Conservation (phyloP, 1,284 basidiomycete genomes). For the Ceratobasidium sp. region DNA sequence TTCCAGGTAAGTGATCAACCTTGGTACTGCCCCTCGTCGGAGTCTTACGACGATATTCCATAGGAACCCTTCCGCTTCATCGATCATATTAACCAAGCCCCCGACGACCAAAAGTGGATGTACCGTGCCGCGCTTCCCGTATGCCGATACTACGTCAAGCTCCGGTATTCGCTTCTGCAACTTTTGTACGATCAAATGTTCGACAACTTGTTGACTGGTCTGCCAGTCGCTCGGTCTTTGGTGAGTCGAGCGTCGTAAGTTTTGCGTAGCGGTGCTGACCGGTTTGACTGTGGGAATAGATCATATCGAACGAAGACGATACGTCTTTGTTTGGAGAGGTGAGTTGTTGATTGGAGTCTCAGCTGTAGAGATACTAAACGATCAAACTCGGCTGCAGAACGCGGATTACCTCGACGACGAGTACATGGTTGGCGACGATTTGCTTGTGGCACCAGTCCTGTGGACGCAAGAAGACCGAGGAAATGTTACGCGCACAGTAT, state of each 20-base stretch:
- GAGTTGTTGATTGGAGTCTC: not conserved
- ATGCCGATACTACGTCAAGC: constrained; percentile 42
- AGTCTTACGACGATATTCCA: not conserved
- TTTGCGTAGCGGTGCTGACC: not conserved
- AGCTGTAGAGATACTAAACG: not conserved
- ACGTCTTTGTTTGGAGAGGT: constrained; percentile 31
- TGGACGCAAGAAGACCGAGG: constrained; percentile 11
- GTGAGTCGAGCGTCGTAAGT: not conserved
- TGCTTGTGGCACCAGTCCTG: constrained; percentile 40
- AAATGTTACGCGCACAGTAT: constrained; percentile 20
- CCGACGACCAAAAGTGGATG: constrained; percentile 42
- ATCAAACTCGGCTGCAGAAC: constrained; percentile 13
- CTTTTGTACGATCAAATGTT: constrained; percentile 46
- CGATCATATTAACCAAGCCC: constrained; percentile 20
- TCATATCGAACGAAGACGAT: constrained; percentile 40
- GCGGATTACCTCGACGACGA: constrained; percentile 41
- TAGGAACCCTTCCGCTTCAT: constrained; percentile 41
- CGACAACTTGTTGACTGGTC: constrained; percentile 42
- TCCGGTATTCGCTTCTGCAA: constrained; percentile 42
- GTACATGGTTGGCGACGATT: constrained; percentile 45
- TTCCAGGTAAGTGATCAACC: constrained; percentile 44
- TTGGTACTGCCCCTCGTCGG: not conserved
- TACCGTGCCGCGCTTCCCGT: constrained; percentile 25
- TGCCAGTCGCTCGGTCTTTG: constrained; percentile 44
- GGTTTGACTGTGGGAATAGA: constrained; percentile 2